Base-by-base conservation (phyloP, 164 flowering plant species). In the Kalanchoe fedtschenkoi region DNA sequence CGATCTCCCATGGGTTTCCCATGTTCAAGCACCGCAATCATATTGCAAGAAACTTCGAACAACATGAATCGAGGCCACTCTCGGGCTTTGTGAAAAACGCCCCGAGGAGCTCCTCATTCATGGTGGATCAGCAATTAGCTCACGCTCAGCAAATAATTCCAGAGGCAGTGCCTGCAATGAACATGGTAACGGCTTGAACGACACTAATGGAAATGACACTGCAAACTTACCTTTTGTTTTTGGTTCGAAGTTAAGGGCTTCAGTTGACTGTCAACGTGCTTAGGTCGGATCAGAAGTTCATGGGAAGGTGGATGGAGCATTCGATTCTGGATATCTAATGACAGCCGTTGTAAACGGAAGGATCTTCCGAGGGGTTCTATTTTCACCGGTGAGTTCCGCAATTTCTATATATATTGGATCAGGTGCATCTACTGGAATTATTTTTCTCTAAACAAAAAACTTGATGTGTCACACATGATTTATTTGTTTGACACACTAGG, bases 311-410 rank as follows among this genome's bases (percentile, higher is more conserved):
- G 97, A 89, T 51, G 98, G 86, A 56, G 82, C 88, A 13, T 92
- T 92, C 34, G 98, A 92, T 66, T 89, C 98, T 0, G 98, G 98
- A 19, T 88, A 75, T 67, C 82, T 92, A 21, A 81, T 92, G 91
- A 89, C 97, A 3, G 97, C 95, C 29, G 81, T 69, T 15, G 86
- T 92, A 16, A 84, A 89, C 65, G 98, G 98, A 47, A 87, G 66
- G 71, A 72, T 83, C 4, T 81, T 83, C 63, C 69, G 98, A 71
- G 98, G 98, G 30, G 86, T 92, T 71, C 60, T 92, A 41, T 92
- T 92, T 66, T 38, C 88, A 68, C 96, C 96, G 7, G 98, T 92
- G 81, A 83, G 81, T 59, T 57, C 66, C 47, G 13, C 22, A 60
- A 7, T 29, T 21, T n/a, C 19, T 4, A n/a, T 46, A 22, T 22